phyloP scores from a whole-genome alignment of 768 basidiomycete species.

The Daedaleopsis nitida region DNA sequence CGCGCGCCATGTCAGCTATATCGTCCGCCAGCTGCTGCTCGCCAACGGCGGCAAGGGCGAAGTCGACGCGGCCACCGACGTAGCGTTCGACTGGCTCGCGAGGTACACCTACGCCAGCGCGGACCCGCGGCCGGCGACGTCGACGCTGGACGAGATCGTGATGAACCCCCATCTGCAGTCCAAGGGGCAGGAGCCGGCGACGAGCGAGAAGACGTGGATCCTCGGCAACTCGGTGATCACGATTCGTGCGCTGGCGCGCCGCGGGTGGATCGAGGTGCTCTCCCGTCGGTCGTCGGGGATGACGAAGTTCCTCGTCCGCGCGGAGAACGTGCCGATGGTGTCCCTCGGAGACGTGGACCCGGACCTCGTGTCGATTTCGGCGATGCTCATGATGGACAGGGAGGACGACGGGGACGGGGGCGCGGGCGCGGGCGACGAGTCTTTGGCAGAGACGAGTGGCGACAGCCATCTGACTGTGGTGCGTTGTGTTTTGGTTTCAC shows the following conservation, averaged over 20 bases:
- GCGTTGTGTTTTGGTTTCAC: not conserved
- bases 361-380: constrained; percentile 72
- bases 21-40: constrained; percentile 81
- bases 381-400: constrained; percentile 72
- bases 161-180: constrained; percentile 50
- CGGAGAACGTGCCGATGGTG: constrained; percentile 89
- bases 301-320: constrained; percentile 77
- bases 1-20: constrained; percentile 78
- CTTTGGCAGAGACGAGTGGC: constrained; percentile 3
- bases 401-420: constrained; percentile 28
- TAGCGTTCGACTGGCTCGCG: constrained; percentile 97
- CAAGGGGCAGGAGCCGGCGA: constrained; percentile 39
- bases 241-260: constrained; percentile 66
- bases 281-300: constrained; percentile 88
- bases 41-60: constrained; percentile 76
- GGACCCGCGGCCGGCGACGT: constrained; percentile 85
- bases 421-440: not conserved
- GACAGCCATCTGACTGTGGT: constrained; percentile 12
- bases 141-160: constrained; percentile 77
- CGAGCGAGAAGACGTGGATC: constrained; percentile 80
- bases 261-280: constrained; percentile 89
- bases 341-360: constrained; percentile 83
- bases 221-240: constrained; percentile 85
- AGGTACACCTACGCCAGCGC: constrained; percentile 93
- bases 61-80: constrained; percentile 89